Percentiles rank a stretch among this genome's conserved stretches.
Conservation (phyloP, 768 basidiomycete species). For the Gymnopilus junonius region DNA sequence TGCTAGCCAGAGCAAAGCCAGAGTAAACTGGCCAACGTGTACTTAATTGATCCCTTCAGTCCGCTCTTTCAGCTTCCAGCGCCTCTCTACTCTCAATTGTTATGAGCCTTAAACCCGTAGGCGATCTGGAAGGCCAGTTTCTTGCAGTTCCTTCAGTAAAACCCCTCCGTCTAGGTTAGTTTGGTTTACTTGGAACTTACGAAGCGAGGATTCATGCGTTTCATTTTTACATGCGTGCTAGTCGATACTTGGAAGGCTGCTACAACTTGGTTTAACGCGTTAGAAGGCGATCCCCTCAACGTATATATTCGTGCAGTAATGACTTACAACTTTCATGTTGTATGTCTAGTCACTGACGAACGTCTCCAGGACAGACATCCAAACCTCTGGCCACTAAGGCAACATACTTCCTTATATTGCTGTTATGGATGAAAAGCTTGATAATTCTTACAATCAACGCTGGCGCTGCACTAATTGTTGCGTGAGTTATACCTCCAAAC, state of each 20-base stretch:
- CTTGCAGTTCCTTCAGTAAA: neutral
- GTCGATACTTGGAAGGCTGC: slow-evolving; percentile 28
- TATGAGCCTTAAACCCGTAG: neutral
- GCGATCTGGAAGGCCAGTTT: neutral
- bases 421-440: slow-evolving; percentile 25
- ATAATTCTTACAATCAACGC: slow-evolving; percentile 26
- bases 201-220: neutral
- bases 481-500: slow-evolving; percentile 17
- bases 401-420: neutral
- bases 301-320: slow-evolving; percentile 18
- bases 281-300: slow-evolving; percentile 22
- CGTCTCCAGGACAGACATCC: neutral
- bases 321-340: neutral
- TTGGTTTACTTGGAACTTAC: neutral
- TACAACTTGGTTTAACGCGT: slow-evolving; percentile 24
- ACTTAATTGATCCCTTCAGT: neutral
- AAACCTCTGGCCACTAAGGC: neutral
- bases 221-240: slow-evolving; percentile 3
- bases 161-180: slow-evolving; percentile 2
- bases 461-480: slow-evolving; percentile 26
- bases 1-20: too few relatives aligned
- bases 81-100: neutral
- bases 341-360: neutral
- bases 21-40: too few relatives aligned
- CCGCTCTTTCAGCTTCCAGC: neutral